Evolutionary conservation across 169 alveolate genomes (phyloP).

Genomic region (Eimeria praecox): DNA sequence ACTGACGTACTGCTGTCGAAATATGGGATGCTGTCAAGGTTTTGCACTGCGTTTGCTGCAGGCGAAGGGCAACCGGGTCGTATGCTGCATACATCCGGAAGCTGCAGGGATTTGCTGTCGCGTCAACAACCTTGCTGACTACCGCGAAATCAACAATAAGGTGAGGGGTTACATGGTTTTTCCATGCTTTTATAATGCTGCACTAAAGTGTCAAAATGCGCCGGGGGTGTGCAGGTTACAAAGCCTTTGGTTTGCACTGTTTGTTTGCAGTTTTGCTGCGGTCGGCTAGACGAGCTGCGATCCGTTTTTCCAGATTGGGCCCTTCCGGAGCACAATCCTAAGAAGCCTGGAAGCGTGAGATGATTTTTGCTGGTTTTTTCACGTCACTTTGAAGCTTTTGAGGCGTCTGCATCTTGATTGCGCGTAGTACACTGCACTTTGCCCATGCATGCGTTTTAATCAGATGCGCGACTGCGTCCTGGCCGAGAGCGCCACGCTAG

Average conservation of each 20-base stretch:
- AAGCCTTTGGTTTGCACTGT: background rate
- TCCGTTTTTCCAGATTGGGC: constrained; percentile 75
- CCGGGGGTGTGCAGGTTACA: background rate
- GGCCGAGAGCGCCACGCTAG: constrained; percentile 76
- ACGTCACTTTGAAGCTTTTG: background rate
- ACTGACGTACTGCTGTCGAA: background rate
- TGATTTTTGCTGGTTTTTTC: constrained; percentile 19
- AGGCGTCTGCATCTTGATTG: background rate
- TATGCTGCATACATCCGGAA: constrained; percentile 78
- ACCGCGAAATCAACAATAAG: constrained; percentile 77
- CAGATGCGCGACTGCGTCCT: constrained; percentile 82
- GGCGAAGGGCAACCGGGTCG: constrained; percentile 80
- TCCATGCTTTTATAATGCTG: background rate
- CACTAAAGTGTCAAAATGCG: too few species aligned
- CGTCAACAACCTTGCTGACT: constrained; percentile 77
- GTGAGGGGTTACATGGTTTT: background rate
- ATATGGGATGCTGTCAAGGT: background rate
- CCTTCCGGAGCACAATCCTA: constrained; percentile 75
- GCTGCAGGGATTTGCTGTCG: constrained; percentile 81
- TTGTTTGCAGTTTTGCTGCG: constrained; percentile 76
- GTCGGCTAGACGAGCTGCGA: constrained; percentile 76
- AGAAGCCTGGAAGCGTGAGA: constrained; percentile 73
- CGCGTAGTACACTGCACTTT: background rate
- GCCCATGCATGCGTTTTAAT: background rate
- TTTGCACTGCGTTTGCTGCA: constrained; percentile 9